Base-by-base conservation (phyloP, 257 asterid genomes). In the Solanum medicagineum region DNA sequence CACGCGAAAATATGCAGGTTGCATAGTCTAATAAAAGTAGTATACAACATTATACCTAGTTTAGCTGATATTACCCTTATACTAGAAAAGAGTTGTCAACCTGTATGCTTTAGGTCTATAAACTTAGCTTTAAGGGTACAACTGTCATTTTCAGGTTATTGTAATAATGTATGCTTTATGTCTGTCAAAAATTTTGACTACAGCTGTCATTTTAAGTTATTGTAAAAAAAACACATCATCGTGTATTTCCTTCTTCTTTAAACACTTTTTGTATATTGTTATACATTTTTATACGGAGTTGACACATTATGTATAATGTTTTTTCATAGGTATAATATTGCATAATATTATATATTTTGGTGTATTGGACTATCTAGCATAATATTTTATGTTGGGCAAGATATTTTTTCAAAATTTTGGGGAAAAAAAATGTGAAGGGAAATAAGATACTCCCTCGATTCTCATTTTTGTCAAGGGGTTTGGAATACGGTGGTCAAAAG, bases 351-450 rank as follows among this genome's bases (percentile, higher is more conserved):
- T 36, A 36, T 36, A 4, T 36, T 36, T 36, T 36, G 42, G 42
- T 60, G 16, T 60, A 22, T 60, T 60, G 4, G 16, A 11, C 16
- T 60, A 10, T 10, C 0, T 22, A 15, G 12, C 1, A 22, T 60
- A 60, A 22, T 60, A 62, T 62, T 62, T 62, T 62, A 1, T 62
- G 9, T 62, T 22, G 16, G 17, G 10, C 36, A 0, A 0, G 22
- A 62, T 62, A 62, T 22, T 1, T 60, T 60, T 60, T 22, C 0
- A 22, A 22, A 62, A 5, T 0, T 10, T 22, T 2, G 8, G 9
- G 0, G 6, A 36, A 36, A 60, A 60, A 62, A 22, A 5, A 22
- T 22, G 69, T 11, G 36, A 1, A 10, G 9, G 8, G 36, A 44
- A 42, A 44, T 71, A 44, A 44, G 19, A 19, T 71, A 20, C n/a